phyloP scores from a whole-genome alignment of 208 protist genomes.

The Wallacemonas collosoma region DNA sequence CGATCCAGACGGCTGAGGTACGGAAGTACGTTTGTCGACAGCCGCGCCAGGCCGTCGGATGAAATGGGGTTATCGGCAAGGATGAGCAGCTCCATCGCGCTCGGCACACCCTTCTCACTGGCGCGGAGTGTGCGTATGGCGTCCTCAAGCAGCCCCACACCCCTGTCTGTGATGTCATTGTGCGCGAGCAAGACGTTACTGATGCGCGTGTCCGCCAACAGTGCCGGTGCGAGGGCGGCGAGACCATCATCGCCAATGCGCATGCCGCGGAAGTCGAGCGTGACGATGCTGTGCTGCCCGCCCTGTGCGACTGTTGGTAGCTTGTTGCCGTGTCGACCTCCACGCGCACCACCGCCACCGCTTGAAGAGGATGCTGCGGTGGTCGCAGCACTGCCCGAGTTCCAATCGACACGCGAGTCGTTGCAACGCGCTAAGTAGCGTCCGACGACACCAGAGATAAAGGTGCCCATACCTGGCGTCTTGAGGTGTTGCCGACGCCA shows the following conservation, averaged over 20 bases:
- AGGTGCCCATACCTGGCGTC: constrained; percentile 37
- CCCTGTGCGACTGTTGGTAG: background rate
- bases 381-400: background rate
- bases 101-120: constrained; percentile 15
- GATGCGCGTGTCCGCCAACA: constrained; percentile 42
- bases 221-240: constrained; percentile 35
- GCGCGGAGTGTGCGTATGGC: constrained; percentile 12
- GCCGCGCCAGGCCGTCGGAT: constrained; percentile 32
- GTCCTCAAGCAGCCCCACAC: constrained; percentile 29
- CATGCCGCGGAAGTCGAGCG: constrained; percentile 62
- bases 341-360: background rate
- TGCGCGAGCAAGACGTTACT: constrained; percentile 42
- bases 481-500: constrained; percentile 65
- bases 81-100: constrained; percentile 35
- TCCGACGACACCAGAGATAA: constrained; percentile 19
- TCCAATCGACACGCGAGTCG: background rate
- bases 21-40: constrained; percentile 17
- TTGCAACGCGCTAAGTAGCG: constrained; percentile 8
- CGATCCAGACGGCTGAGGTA: constrained; percentile 33
- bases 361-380: background rate
- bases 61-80: constrained; percentile 58
- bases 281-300: constrained; percentile 33
- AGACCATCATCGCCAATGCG: constrained; percentile 62
- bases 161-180: constrained; percentile 63
- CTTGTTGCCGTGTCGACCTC: constrained; percentile 5